Conservation (phyloP, 768 basidiomycete species). For the button mushroom (Agaricus bisporus) region DNA sequence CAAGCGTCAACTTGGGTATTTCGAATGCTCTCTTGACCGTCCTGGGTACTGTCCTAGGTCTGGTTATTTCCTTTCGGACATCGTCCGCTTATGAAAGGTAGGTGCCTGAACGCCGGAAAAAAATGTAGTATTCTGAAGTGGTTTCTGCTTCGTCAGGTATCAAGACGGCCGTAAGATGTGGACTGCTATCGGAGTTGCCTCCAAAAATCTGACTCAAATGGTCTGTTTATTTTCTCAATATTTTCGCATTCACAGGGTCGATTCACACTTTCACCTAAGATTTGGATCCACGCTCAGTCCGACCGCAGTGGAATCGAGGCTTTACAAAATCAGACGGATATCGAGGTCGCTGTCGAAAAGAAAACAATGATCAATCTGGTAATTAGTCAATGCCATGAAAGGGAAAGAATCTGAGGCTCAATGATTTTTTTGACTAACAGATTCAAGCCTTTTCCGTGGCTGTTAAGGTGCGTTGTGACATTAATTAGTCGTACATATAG, state of each 20-base stretch:
- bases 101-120: not conserved
- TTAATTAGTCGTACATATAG: not conserved
- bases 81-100: constrained; percentile 56
- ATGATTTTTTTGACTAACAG: constrained; percentile 22
- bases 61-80: constrained; percentile 68
- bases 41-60: constrained; percentile 66
- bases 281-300: constrained; percentile 51
- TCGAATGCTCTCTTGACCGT: constrained; percentile 47
- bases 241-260: not conserved
- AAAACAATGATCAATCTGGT: constrained; percentile 69
- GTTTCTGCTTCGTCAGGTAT: constrained; percentile 33
- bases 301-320: constrained; percentile 30
- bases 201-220: constrained; percentile 52
- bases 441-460: constrained; percentile 65
- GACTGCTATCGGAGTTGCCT: constrained; percentile 52
- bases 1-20: constrained; percentile 40
- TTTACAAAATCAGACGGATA: constrained; percentile 20
- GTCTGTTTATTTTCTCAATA: constrained; percentile 27
- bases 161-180: constrained; percentile 69
- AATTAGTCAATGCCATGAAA: constrained; percentile 13
- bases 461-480: constrained; percentile 42
- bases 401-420: not conserved
- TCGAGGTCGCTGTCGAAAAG: constrained; percentile 63
- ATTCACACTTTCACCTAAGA: constrained; percentile 20
- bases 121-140: not conserved